Percentiles rank a stretch among this genome's conserved stretches.
These are phyloP conservation scores for Helotiales sp. DNA, from an alignment of 2,329 filamentous ascomycete species.

Conservation along the genomic window DNA sequence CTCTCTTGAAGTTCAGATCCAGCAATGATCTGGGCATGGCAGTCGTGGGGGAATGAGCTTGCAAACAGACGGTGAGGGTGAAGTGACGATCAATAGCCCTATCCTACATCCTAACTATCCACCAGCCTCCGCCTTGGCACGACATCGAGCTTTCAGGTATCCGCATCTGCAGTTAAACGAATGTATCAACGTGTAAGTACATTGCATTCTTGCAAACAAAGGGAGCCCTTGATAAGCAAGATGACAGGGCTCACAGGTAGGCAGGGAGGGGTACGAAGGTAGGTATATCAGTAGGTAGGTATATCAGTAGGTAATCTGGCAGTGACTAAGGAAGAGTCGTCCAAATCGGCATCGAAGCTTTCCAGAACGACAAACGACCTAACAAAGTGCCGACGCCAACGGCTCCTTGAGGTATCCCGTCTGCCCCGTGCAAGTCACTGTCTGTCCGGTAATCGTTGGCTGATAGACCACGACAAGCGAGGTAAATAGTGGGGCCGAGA, in stretches of 20 bases:
- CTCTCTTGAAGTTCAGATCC: background rate
- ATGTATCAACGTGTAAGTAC: too few relatives aligned
- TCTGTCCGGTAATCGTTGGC: background rate
- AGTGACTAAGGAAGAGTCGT: background rate
- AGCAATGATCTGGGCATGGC: background rate
- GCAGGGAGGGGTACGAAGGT: too few relatives aligned
- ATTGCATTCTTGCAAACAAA: too few relatives aligned
- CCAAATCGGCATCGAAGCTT: background rate
- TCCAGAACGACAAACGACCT: too few relatives aligned
- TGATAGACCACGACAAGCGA: background rate
- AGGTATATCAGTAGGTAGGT: background rate
- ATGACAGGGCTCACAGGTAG: too few relatives aligned
- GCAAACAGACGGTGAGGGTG: background rate
- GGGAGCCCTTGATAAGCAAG: too few relatives aligned
- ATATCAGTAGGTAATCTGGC: background rate
- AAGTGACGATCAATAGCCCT: background rate
- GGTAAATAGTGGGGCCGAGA: constrained; percentile 4
- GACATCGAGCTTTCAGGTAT: background rate
- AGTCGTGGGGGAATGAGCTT: background rate
- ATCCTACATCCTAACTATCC: too few relatives aligned
- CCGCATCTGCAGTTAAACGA: background rate
- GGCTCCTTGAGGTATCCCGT: too few relatives aligned
- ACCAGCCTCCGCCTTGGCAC: background rate
- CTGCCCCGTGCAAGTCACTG: too few relatives aligned
- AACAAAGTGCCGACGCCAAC: background rate